Base-by-base conservation (phyloP, 352 stramenopile species). In the Poterioochromonas sp. region DNA sequence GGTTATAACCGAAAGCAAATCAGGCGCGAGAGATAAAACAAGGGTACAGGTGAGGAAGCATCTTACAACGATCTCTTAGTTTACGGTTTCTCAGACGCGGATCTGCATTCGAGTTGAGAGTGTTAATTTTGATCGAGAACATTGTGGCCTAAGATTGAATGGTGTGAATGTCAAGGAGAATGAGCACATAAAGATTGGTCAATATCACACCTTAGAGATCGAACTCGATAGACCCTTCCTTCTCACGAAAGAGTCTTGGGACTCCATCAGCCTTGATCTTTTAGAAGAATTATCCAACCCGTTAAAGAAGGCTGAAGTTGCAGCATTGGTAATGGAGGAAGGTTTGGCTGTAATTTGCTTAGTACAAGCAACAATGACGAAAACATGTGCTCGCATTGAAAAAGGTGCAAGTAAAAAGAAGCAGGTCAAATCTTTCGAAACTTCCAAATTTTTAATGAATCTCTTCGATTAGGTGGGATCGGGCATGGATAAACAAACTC, bases 341-440 rank as follows among this genome's bases (percentile, higher is more conserved):
- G 95, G 94, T 2, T 84, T 98, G 20, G 94, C 93, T 35, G 93
- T 98, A 83, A 82, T 99, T 40, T 98, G 94, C 84, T 85, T 99
- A n/a, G 94, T 99, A 44, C 98, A 94, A 69, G 92, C 91, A 12
- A 88, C 95, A 73, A 93, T 98, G 84, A 99, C 94, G 34, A 87
- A 98, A 49, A 62, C 40, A 29, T 53, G 41, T 29, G 83, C 82
- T 47, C 91, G 95, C 77, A 94, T 99, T 82, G 94, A 98, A 82
- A 92, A 87, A 20, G 97, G 90, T 82, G 95, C 98, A 80, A 94
- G 94, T 0, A 97, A 97, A 82, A 98, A 98, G 85, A 87, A 94
- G 71, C 92, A 93, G 0, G 94, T 93, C n/a, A 97, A 84, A n/a
- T n/a, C n/a, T n/a, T n/a, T n/a, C n/a, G n/a, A n/a, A n/a, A n/a